These are phyloP conservation scores for Morella rubra DNA, from an alignment of 306 rosid genomes.

Conservation along the genomic window DNA sequence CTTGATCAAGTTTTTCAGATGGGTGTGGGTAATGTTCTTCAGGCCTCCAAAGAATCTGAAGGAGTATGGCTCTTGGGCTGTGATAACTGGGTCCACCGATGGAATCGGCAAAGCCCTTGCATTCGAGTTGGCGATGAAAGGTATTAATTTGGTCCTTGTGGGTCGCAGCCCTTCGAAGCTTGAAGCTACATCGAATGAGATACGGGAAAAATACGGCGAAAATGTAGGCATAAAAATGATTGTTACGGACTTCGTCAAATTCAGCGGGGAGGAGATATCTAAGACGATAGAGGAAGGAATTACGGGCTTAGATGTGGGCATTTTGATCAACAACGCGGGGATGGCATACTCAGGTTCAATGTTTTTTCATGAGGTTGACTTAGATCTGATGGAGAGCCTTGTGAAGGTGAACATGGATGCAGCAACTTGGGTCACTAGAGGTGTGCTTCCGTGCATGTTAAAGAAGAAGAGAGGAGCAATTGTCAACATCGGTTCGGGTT, in stretches of 20 bases:
- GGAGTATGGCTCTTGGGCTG: conserved; percentile 77
- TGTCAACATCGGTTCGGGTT: conserved; percentile 74
- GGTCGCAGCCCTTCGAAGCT: conserved; percentile 58
- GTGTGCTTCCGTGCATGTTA: conserved; percentile 54
- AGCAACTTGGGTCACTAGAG: conserved; percentile 50
- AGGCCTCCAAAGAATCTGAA: conserved; percentile 52
- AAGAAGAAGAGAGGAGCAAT: conserved; percentile 58
- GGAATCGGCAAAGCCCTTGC: conserved; percentile 86
- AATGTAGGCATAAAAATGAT: no score
- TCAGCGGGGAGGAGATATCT: no score
- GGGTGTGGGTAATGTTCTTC: no score
- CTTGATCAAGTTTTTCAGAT: conserved; percentile 45
- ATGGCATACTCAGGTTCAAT: conserved; percentile 60
- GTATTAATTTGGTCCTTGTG: conserved; percentile 63
- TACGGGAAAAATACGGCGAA: background rate
- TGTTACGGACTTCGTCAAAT: no score
- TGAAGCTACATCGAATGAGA: conserved; percentile 40
- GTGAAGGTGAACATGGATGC: conserved; percentile 64
- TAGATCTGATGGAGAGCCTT: conserved; percentile 59
- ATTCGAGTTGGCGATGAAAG: conserved; percentile 50
- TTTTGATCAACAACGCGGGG: conserved; percentile 77
- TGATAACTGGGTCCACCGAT: conserved; percentile 81
- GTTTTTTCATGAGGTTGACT: conserved; percentile 67
- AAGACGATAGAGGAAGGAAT: conserved; percentile 32
- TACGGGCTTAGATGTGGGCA: conserved; percentile 40